Evolutionary conservation across 2,329 filamentous ascomycete genomes (phyloP), one percentile per base, ranked within the genome.

Genomic region (Trichophyton simii): DNA sequence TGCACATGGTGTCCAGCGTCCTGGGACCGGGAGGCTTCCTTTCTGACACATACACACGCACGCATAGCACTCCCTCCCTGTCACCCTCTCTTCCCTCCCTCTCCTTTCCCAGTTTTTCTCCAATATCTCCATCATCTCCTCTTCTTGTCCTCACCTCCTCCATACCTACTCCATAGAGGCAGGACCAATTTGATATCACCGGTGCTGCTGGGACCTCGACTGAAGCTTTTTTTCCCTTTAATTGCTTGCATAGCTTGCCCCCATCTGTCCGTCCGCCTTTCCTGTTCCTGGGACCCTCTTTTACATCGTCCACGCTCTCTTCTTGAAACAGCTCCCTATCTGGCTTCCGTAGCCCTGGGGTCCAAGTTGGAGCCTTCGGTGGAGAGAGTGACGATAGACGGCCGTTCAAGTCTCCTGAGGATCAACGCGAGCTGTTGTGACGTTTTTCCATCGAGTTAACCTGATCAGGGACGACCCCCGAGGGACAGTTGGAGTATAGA

Each of bases 231-330:
- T 38, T 7, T 7, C 8, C 1, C 6, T 18, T 18, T 18, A 18
- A 1, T 28, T 28, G 28, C 46, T 25, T 55, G 52, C 52, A 34
- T 13, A 55, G 7, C 13, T 31, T 20, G 8, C 46, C 20, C 44
- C 20, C 44, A 13, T 20, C 52, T 36, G 25, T 36, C 52, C 31
- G n/a, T 13, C 20, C 44, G 4, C 9, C 52, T 36, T 31, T n/a
- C n/a, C 52, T 18, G n/a, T 34, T n/a, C 31, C 20, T 55, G 52
- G 52, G 52, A 55, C 52, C 52, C 52, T 55, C 52, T 55, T 55
- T 36, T 55, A 5, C 20, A 34, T 54, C 50, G 28, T 22, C 18
- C 25, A 9, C 52, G 34, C 28, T 4, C 52, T 34, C 20, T 31
- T 36, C 52, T 28, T 55, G 28, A 55, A 31, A 55, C 31, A 52